Evolutionary conservation across 345 rosid genomes (phyloP).

Genomic region (Rubroshorea leprosula): DNA sequence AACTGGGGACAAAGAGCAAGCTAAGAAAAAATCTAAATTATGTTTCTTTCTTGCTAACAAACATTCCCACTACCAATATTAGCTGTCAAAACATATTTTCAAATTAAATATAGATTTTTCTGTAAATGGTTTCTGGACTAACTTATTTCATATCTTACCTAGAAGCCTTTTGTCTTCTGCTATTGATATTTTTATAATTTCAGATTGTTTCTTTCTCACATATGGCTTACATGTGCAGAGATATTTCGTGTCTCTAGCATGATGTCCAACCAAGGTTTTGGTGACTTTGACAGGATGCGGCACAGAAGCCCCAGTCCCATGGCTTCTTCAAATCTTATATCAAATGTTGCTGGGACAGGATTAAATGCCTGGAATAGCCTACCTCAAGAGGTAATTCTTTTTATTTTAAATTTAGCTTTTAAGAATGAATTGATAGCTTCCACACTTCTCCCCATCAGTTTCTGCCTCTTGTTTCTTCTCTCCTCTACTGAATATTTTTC

Average conservation of each 20-base stretch:
- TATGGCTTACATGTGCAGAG: conserved; percentile 44
- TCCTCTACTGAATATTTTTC: background rate
- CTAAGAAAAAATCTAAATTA: too few relatives aligned
- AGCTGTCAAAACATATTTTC: too few relatives aligned
- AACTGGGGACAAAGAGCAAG: too few relatives aligned
- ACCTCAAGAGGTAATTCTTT: conserved; percentile 63
- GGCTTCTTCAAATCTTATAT: conserved; percentile 84
- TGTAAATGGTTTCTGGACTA: too few relatives aligned
- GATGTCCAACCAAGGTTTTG: conserved; percentile 87
- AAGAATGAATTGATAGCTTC: background rate
- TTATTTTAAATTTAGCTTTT: conserved; percentile 1
- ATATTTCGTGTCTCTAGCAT: conserved; percentile 74
- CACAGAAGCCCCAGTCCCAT: conserved; percentile 97
- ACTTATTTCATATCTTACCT: too few relatives aligned
- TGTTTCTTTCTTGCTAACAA: too few relatives aligned
- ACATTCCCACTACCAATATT: too few relatives aligned
- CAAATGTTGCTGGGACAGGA: conserved; percentile 61
- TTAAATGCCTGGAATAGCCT: conserved; percentile 77
- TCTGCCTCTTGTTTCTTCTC: background rate
- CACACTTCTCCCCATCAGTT: background rate
- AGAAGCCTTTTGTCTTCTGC: background rate
- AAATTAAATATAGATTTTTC: too few relatives aligned
- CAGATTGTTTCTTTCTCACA: conserved; percentile 13
- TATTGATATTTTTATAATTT: background rate
- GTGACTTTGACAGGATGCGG: conserved; percentile 72